phyloP scores from a whole-genome alignment of 208 protist species.

The Phytomonas sp. region DNA sequence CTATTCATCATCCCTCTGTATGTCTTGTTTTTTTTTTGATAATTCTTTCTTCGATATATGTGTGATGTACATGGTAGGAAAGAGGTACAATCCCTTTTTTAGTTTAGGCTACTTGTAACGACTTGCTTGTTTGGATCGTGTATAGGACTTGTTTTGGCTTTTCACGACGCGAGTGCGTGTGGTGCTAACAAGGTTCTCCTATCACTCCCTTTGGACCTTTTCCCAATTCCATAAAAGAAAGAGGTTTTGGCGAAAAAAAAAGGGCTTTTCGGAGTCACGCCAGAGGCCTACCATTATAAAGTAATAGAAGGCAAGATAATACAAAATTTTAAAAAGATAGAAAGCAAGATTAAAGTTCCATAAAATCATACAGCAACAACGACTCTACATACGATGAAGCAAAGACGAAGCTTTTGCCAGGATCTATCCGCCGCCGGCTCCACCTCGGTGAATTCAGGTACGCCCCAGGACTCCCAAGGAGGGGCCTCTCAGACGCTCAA shows the following conservation, averaged over 20 bases:
- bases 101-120: not conserved
- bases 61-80: not conserved
- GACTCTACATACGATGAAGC: not conserved
- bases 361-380: not conserved
- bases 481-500: not conserved
- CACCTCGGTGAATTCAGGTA: not conserved
- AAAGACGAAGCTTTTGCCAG: not conserved
- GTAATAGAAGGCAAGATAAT: not conserved
- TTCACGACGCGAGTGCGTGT: not conserved
- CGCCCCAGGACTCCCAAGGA: not conserved
- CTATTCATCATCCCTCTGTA: conserved; percentile 1
- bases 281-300: not conserved
- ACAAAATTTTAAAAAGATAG: not conserved
- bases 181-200: not conserved
- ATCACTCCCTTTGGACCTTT: not conserved
- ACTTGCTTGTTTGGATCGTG: not conserved
- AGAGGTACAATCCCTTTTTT: not conserved
- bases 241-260: conserved; percentile 3
- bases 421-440: not conserved
- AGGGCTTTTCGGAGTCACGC: not conserved
- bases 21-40: conserved; percentile 12
- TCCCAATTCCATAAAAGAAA: conserved; percentile 1
- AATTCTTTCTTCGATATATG: conserved; percentile 6
- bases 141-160: not conserved
- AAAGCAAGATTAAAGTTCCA: not conserved